phyloP scores from a whole-genome alignment of 2,329 filamentous ascomycete genomes.

The Epichloe glyceriae region DNA sequence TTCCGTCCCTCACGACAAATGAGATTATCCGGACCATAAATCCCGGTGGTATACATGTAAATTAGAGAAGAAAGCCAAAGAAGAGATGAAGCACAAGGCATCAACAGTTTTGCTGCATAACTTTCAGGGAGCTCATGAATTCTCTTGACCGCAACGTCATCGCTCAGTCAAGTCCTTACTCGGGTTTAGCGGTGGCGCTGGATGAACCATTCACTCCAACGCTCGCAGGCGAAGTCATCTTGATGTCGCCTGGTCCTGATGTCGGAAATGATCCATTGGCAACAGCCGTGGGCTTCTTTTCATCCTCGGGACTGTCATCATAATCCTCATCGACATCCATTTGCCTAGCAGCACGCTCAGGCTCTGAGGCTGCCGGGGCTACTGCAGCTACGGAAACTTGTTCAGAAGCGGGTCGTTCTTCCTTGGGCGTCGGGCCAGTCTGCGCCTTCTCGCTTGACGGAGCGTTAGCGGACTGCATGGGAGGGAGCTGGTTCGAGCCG shows the following conservation, averaged over 20 bases:
- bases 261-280: conserved; percentile 32
- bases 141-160: conserved; percentile 1
- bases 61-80: conserved; percentile 11
- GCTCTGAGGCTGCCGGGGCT: conserved; percentile 50
- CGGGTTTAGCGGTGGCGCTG: conserved; percentile 28
- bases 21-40: conserved; percentile 7
- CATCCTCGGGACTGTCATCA: conserved; percentile 84
- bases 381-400: conserved; percentile 31
- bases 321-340: conserved; percentile 98
- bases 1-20: conserved; percentile 7
- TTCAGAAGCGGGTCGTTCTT: conserved; percentile 41
- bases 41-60: conserved; percentile 6
- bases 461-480: conserved; percentile 47
- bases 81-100: conserved; percentile 10
- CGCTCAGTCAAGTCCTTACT: conserved; percentile 16
- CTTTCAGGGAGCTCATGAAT: conserved; percentile 14
- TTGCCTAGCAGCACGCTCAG: conserved; percentile 71
- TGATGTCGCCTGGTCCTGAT: conserved; percentile 37
- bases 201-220: conserved; percentile 28
- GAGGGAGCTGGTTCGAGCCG: conserved; percentile 40
- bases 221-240: conserved; percentile 21
- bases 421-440: conserved; percentile 30
- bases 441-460: conserved; percentile 37
- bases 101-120: conserved; percentile 10
- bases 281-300: conserved; percentile 43